phyloP scores from a whole-genome alignment of 2,329 filamentous ascomycete genomes.

The Aspergillus ochraceoroseus region DNA sequence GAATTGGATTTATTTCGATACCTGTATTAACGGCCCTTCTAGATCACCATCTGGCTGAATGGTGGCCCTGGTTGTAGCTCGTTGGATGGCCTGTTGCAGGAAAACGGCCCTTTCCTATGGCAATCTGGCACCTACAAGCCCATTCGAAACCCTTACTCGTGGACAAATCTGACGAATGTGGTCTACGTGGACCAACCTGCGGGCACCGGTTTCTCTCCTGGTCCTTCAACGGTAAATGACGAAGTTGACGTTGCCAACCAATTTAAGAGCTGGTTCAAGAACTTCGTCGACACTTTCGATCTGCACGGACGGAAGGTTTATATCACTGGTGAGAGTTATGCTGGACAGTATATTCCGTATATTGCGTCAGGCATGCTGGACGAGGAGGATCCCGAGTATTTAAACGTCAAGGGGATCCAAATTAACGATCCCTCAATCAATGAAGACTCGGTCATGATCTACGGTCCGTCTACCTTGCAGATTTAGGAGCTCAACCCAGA shows the following conservation, averaged over 20 bases:
- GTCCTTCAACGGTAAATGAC: slow-evolving; percentile 58
- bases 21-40: background rate
- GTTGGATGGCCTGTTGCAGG: slow-evolving; percentile 63
- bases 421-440: slow-evolving; percentile 68
- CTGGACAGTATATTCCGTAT: slow-evolving; percentile 64
- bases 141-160: slow-evolving; percentile 62
- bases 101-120: slow-evolving; percentile 70
- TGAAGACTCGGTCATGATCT: slow-evolving; percentile 48
- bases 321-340: slow-evolving; percentile 68
- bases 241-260: slow-evolving; percentile 65
- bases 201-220: slow-evolving; percentile 64
- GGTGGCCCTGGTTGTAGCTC: slow-evolving; percentile 54
- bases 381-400: slow-evolving; percentile 61
- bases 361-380: slow-evolving; percentile 69
- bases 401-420: slow-evolving; percentile 62
- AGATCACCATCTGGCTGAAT: slow-evolving; percentile 44
- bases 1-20: background rate
- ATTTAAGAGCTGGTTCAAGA: slow-evolving; percentile 72
- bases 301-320: slow-evolving; percentile 65
- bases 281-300: slow-evolving; percentile 66
- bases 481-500: background rate
- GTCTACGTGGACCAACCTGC: slow-evolving; percentile 53
- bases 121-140: slow-evolving; percentile 63
- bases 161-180: slow-evolving; percentile 69
- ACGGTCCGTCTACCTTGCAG: slow-evolving; percentile 32